A percentile compares a stretch with the other conserved stretches of the same genome.
Conservation (phyloP, 441 rosid species). For the Eruca vesicaria region DNA sequence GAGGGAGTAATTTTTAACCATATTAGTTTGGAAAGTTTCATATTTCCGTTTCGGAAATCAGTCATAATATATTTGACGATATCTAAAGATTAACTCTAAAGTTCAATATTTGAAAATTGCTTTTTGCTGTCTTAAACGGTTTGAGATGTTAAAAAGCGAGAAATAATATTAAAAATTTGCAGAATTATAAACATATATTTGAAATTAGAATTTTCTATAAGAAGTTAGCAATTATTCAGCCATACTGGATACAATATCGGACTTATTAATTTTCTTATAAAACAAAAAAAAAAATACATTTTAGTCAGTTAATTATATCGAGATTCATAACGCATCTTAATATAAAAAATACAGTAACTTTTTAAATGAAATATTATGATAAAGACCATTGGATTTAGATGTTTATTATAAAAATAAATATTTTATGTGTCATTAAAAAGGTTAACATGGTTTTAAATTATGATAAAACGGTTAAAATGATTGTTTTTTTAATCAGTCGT, state of each 20-base stretch:
- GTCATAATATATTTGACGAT: not conserved
- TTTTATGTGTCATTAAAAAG: not conserved
- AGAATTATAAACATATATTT: not conserved
- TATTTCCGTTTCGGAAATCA: not conserved
- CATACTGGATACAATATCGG: no score
- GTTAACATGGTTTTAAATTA: not conserved
- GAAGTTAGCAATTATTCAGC: no score
- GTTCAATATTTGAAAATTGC: not conserved
- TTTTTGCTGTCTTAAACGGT: not conserved
- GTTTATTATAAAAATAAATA: not conserved
- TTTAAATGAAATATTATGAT: not conserved
- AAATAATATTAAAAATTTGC: not conserved
- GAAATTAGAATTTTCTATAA: no score
- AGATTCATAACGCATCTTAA: not conserved
- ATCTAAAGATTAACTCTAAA: not conserved
- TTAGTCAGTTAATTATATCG: not conserved
- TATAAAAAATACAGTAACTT: not conserved
- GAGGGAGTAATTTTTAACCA: not conserved
- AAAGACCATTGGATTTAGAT: not conserved
- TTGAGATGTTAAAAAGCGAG: not conserved
- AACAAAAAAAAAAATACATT: not conserved
- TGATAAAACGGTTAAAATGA: not conserved
- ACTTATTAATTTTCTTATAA: not conserved
- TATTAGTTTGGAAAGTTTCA: constrained; percentile 7
- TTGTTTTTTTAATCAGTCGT: not conserved